These are phyloP conservation scores for Nemania serpens DNA, from an alignment of 2,329 filamentous ascomycete genomes.

Conservation along the genomic window DNA sequence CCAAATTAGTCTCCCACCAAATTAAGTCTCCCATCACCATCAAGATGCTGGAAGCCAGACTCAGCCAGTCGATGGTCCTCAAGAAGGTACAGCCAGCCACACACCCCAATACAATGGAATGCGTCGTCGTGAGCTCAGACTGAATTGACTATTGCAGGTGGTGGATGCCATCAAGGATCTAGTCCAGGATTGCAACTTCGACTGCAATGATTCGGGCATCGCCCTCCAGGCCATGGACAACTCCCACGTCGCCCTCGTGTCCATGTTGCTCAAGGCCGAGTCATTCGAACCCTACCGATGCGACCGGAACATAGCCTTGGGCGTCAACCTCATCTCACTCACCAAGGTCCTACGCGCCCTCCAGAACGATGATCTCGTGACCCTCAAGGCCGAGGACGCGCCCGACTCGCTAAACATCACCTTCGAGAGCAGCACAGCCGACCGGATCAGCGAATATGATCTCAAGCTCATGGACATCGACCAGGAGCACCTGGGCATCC, in stretches of 20 bases:
- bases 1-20: background rate
- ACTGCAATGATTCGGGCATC: constrained; percentile 99
- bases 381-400: constrained; percentile 94
- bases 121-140: background rate
- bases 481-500: constrained; percentile 98
- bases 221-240: constrained; percentile 99
- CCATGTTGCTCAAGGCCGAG: constrained; percentile 97
- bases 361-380: constrained; percentile 92
- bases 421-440: constrained; percentile 87
- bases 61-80: constrained; percentile 89
- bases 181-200: constrained; percentile 99
- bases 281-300: constrained; percentile 94
- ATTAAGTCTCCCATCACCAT: constrained; percentile 21
- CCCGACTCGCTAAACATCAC: constrained; percentile 94
- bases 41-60: constrained; percentile 92
- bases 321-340: constrained; percentile 93
- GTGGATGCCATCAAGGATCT: constrained; percentile 99
- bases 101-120: background rate
- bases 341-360: constrained; percentile 97
- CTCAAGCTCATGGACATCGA: constrained; percentile 99
- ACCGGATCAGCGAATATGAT: constrained; percentile 97
- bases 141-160: constrained; percentile 61
- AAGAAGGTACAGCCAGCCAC: constrained; percentile 76
- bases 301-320: constrained; percentile 97
- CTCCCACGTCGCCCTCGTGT: constrained; percentile 97